phyloP scores from a whole-genome alignment of 805 yeast species.

The Zygosaccharomyces lentus region DNA sequence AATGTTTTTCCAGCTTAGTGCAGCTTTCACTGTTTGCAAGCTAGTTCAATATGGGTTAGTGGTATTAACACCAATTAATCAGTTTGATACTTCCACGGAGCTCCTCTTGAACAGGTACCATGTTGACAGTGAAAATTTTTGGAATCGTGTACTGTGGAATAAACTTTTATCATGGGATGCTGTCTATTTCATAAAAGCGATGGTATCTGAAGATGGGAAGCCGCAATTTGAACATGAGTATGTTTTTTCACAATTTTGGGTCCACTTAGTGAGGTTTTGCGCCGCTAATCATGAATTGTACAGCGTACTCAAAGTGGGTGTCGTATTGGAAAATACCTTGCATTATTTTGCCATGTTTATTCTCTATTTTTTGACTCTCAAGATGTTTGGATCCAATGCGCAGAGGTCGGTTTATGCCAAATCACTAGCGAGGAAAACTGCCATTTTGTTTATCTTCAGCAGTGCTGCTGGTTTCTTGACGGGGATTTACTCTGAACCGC shows the following conservation, averaged over 20 bases:
- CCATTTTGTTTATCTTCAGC: slow-evolving; percentile 52
- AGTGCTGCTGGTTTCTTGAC: slow-evolving; percentile 80
- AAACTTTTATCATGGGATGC: slow-evolving; percentile 79
- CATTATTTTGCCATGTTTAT: slow-evolving; percentile 49
- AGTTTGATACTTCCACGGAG: slow-evolving; percentile 33
- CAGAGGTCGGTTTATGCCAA: slow-evolving; percentile 14
- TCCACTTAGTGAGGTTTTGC: slow-evolving; percentile 40
- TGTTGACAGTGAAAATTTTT: slow-evolving; percentile 8
- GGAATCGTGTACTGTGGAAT: slow-evolving; percentile 38
- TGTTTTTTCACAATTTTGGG: slow-evolving; percentile 83
- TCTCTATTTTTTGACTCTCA: slow-evolving; percentile 46
- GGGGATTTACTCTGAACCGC: slow-evolving; percentile 72
- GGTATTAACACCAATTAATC: slow-evolving; percentile 21
- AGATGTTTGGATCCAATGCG: slow-evolving; percentile 26
- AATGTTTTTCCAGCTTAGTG: slow-evolving; percentile 1
- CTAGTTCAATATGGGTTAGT: slow-evolving; percentile 27
- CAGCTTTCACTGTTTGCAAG: background rate
- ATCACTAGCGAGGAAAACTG: slow-evolving; percentile 34
- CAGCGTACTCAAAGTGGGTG: slow-evolving; percentile 43
- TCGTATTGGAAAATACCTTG: slow-evolving; percentile 46
- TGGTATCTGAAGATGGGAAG: slow-evolving; percentile 43
- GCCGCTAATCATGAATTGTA: slow-evolving; percentile 34
- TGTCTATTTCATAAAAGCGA: slow-evolving; percentile 59
- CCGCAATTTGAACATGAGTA: slow-evolving; percentile 79
- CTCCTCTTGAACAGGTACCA: slow-evolving; percentile 7